Percentiles rank a stretch among this genome's conserved stretches.
Conservation (phyloP, 306 rosid genomes). For the Quercus rubra region DNA sequence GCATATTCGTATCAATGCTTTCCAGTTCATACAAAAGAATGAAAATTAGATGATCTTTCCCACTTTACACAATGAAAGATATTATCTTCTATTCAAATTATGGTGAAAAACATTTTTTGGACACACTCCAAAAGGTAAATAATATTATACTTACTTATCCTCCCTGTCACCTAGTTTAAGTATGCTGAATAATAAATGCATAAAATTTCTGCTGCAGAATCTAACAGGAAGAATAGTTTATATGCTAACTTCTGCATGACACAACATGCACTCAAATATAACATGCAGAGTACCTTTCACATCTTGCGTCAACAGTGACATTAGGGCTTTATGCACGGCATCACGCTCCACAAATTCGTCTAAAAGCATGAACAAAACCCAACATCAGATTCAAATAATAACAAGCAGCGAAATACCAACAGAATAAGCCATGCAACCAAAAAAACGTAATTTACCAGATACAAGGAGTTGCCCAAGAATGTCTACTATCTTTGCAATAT, state of each 20-base stretch:
- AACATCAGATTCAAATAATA: conserved; percentile 30
- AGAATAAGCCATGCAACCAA: neutral
- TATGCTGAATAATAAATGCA: neutral
- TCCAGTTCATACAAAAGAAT: neutral
- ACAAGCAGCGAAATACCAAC: neutral
- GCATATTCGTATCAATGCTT: neutral
- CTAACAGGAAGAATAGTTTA: neutral
- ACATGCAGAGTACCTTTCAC: conserved; percentile 64
- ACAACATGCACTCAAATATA: neutral
- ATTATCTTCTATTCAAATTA: neutral
- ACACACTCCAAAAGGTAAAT: neutral
- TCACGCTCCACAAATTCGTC: conserved; percentile 99
- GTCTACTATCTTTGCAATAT: conserved; percentile 84
- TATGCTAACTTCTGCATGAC: neutral
- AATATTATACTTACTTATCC: neutral
- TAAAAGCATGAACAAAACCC: conserved; percentile 24
- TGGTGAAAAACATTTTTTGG: neutral
- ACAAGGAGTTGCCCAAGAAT: conserved; percentile 89
- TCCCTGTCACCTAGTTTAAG: neutral
- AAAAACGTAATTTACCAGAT: conserved; percentile 48
- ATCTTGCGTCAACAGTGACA: conserved; percentile 95
- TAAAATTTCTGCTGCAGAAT: neutral
- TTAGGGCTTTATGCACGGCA: conserved; percentile 92
- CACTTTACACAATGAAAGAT: neutral
- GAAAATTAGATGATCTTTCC: neutral